Percentiles rank a stretch among this genome's conserved stretches.
phyloP scores from a whole-genome alignment of 208 protist genomes.

The Trypanosoma rangeli region DNA sequence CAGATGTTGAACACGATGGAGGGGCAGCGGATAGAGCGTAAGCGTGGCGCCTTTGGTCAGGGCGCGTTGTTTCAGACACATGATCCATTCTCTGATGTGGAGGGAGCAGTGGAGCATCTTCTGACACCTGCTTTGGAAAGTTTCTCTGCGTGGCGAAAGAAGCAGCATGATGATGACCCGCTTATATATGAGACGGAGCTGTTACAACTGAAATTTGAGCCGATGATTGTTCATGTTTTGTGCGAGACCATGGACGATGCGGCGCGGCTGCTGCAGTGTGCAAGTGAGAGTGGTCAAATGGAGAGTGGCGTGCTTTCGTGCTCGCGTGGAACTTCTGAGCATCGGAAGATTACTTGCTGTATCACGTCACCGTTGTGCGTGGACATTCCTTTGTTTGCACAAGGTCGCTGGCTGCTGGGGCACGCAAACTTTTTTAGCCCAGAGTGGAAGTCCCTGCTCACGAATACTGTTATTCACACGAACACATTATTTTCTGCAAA shows the following conservation, averaged over 20 bases:
- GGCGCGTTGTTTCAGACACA: conserved; percentile 77
- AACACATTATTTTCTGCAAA: conserved; percentile 71
- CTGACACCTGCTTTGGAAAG: conserved; percentile 40
- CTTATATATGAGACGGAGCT: conserved; percentile 47
- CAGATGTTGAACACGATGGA: conserved; percentile 13
- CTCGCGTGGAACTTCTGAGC: conserved; percentile 45
- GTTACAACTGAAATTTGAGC: conserved; percentile 84
- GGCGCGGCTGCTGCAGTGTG: conserved; percentile 63
- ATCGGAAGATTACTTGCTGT: conserved; percentile 78
- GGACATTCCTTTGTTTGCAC: conserved; percentile 57
- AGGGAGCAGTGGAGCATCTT: conserved; percentile 10
- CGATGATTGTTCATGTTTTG: conserved; percentile 82
- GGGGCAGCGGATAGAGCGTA: conserved; percentile 32
- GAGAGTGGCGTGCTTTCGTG: conserved; percentile 72
- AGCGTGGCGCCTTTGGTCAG: conserved; percentile 61
- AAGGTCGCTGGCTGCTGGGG: conserved; percentile 48
- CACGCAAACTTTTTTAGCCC: conserved; percentile 9
- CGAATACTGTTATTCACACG: conserved; percentile 36
- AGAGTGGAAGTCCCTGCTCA: conserved; percentile 42
- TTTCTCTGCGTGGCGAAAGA: conserved; percentile 55
- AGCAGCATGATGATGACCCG: conserved; percentile 11
- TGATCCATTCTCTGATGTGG: conserved; percentile 47
- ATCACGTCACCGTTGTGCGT: conserved; percentile 70
- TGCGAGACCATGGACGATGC: conserved; percentile 61
- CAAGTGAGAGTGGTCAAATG: conserved; percentile 72